Base-by-base conservation (phyloP, 2,329 filamentous ascomycete species). In the Pseudogymnoascus pannorum region DNA sequence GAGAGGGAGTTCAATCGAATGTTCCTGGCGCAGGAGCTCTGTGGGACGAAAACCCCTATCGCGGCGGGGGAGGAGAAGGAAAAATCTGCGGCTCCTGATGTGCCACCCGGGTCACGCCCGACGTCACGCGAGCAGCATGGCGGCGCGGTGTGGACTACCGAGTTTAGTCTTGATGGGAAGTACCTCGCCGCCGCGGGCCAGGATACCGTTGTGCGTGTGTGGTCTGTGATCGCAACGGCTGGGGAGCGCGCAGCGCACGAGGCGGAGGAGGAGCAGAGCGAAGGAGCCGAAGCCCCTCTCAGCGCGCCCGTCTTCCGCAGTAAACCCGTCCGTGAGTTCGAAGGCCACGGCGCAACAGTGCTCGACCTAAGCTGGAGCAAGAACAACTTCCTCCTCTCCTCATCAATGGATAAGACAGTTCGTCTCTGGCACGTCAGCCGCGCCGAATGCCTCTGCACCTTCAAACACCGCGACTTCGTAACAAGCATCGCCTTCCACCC, bases 361-460 rank as follows among this genome's bases (percentile, higher is more conserved):
- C 77, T 99, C 66, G 93, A 96, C 71, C 74, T 99, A 63, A 96
- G 91, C 72, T 99, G 94, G 94, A 97, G 93, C 77, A 99, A 97
- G 80, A 99, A 99, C 75, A 96, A 96, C 73, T 99, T 99, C 68
- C 75, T 99, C 26, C 79, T 99, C 14, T 97, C 93, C 3, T 95
- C 92, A 0, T 96, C 92, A 0, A 97, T 97, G 92, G 94, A 99
- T 73, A 97, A 97, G 77, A 96, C 92, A 0, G 94, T 99, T 11
- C 84, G 91, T 12, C 75, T 99, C 57, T 99, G 94, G 93, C 94
- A 99, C 74, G 81, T 94, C 64, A 93, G 85, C 71, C 82, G 93
- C 59, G 75, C 81, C 3, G 92, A 97, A 70, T 97, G 92, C 69
- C 79, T 99, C 0, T 96, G 92, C 74, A 92, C 89, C 1, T 99